phyloP scores from a whole-genome alignment of 305 asterid genomes.

The Fraxinus latifolia region DNA sequence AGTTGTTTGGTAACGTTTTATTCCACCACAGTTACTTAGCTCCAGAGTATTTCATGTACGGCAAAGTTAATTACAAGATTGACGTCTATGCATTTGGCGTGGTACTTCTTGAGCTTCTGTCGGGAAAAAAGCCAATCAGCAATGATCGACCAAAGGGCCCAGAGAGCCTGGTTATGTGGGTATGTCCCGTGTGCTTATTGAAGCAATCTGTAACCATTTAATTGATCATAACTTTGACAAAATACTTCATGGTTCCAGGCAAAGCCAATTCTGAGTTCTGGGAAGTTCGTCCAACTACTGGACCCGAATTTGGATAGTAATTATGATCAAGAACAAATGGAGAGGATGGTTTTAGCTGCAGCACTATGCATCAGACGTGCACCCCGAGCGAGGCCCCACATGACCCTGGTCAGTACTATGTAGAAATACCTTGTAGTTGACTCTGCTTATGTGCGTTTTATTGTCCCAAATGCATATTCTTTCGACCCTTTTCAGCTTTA shows the following conservation, averaged over 20 bases:
- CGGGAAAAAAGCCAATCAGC: slow-evolving; percentile 93
- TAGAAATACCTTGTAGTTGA: not conserved
- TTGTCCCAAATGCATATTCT: not conserved
- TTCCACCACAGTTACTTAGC: slow-evolving; percentile 70
- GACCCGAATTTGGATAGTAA: slow-evolving; percentile 61
- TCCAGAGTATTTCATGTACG: slow-evolving; percentile 97
- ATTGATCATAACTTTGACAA: not conserved
- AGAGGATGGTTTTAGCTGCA: slow-evolving; percentile 84
- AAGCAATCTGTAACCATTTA: not conserved
- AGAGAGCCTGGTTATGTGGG: slow-evolving; percentile 99
- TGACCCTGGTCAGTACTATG: slow-evolving; percentile 63
- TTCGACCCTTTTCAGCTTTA: not conserved
- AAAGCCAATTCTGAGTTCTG: slow-evolving; percentile 63
- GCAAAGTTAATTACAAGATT: slow-evolving; percentile 85
- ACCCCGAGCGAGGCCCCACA: slow-evolving; percentile 87
- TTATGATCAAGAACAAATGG: slow-evolving; percentile 64
- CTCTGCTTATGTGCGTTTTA: not conserved
- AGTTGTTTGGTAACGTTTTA: not conserved
- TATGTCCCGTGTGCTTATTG: slow-evolving; percentile 34
- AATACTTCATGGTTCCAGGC: slow-evolving; percentile 49
- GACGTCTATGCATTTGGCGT: slow-evolving; percentile 96
- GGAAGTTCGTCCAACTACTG: slow-evolving; percentile 51
- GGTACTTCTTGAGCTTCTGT: slow-evolving; percentile 91
- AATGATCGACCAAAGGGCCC: slow-evolving; percentile 79
- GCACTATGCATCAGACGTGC: slow-evolving; percentile 83